A percentile compares a stretch with the other conserved stretches of the same genome.
These are phyloP conservation scores for Teratosphaeria gauchensis DNA, from an alignment of 2,329 filamentous ascomycete genomes.

Conservation along the genomic window DNA sequence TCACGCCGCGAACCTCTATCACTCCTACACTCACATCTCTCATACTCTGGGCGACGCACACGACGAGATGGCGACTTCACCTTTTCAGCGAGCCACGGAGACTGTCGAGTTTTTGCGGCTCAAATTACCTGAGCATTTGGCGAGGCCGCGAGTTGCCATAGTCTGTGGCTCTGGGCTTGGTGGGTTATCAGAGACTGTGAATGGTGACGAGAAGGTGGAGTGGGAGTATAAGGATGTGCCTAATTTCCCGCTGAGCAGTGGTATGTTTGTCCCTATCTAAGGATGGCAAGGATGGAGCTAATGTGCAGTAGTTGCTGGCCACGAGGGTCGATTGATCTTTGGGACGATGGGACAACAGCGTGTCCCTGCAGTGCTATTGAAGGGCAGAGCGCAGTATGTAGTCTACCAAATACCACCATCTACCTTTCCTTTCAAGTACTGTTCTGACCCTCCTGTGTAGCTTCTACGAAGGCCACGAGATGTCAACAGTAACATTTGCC, in stretches of 20 bases:
- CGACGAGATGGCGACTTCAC: slow-evolving; percentile 24
- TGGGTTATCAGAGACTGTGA: slow-evolving; percentile 48
- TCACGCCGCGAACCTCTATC: slow-evolving; percentile 24
- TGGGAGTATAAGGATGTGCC: slow-evolving; percentile 51
- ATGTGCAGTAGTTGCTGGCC: slow-evolving; percentile 39
- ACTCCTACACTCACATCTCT: slow-evolving; percentile 21
- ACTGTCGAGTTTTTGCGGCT: slow-evolving; percentile 42
- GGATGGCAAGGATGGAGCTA: not conserved
- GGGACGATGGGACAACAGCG: slow-evolving; percentile 44
- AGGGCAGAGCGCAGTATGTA: slow-evolving; percentile 55
- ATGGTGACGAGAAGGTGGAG: slow-evolving; percentile 41
- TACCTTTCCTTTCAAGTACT: not conserved
- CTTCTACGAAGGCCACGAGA: slow-evolving; percentile 59
- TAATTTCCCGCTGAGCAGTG: slow-evolving; percentile 51
- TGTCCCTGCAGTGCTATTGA: slow-evolving; percentile 52
- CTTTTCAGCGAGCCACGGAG: slow-evolving; percentile 38
- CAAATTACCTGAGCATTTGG: slow-evolving; percentile 42
- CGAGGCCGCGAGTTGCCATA: slow-evolving; percentile 48
- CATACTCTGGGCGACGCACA: slow-evolving; percentile 22
- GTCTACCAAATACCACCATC: not conserved
- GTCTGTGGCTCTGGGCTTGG: slow-evolving; percentile 57
- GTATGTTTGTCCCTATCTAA: slow-evolving; percentile 28
- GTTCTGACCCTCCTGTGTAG: slow-evolving; percentile 27
- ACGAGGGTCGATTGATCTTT: slow-evolving; percentile 57
- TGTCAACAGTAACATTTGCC: slow-evolving; percentile 54